Conservation (phyloP, 345 rosid genomes). For the Draba incana region DNA sequence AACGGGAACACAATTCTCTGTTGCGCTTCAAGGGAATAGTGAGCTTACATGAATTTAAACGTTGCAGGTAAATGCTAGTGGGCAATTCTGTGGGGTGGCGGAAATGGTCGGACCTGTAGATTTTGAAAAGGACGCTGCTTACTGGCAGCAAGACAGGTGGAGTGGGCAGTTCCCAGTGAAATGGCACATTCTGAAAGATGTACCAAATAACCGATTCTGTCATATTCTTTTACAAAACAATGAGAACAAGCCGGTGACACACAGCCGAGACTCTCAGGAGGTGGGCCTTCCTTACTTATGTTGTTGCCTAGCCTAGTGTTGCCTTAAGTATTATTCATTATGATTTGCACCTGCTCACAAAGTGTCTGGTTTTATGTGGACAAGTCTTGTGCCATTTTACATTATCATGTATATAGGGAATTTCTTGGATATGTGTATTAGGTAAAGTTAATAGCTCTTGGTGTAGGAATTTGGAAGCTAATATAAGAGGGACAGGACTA, state of each 20-base stretch:
- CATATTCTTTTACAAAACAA: conserved; percentile 69
- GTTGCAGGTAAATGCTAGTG: conserved; percentile 77
- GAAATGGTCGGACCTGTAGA: conserved; percentile 76
- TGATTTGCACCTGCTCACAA: conserved; percentile 8
- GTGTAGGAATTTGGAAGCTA: conserved; percentile 1
- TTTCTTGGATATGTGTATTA: not conserved
- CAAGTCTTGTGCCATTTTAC: not conserved
- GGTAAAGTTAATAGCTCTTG: conserved; percentile 3
- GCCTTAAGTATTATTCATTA: not conserved
- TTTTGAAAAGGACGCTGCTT: conserved; percentile 68
- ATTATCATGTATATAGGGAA: not conserved
- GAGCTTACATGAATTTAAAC: conserved; percentile 1
- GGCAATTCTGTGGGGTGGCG: conserved; percentile 77
- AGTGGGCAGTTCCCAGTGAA: conserved; percentile 79
- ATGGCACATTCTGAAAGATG: conserved; percentile 77
- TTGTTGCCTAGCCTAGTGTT: conserved; percentile 20
- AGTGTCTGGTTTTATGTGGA: conserved; percentile 1
- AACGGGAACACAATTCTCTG: not conserved
- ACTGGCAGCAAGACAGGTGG: conserved; percentile 85
- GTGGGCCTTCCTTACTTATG: conserved; percentile 29
- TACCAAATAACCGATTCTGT: conserved; percentile 66
- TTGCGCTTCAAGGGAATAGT: conserved; percentile 17
- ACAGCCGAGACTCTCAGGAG: conserved; percentile 82
- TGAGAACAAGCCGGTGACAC: conserved; percentile 80
- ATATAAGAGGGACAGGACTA: not conserved